phyloP scores from a whole-genome alignment of 768 basidiomycete genomes.

The Myochromella boudieri region DNA sequence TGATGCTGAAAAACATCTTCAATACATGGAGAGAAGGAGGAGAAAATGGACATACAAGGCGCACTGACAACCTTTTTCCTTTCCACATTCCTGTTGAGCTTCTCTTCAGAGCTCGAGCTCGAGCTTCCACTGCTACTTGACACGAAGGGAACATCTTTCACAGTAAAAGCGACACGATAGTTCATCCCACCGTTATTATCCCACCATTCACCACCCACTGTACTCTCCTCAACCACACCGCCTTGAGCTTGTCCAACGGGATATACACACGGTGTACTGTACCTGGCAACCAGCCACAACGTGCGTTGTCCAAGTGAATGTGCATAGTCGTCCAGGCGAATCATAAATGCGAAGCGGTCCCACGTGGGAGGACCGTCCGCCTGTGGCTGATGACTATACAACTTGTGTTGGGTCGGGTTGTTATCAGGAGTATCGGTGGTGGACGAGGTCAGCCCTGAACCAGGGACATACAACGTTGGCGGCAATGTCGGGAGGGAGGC shows the following conservation, averaged over 20 bases:
- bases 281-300: slow-evolving; percentile 64
- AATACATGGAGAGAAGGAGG: not conserved
- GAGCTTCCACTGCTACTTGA: not conserved
- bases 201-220: slow-evolving; percentile 79
- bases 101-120: not conserved
- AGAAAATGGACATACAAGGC: slow-evolving; percentile 27
- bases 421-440: not conserved
- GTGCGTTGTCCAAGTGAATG: slow-evolving; percentile 46
- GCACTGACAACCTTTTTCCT: slow-evolving; percentile 28
- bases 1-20: too few species aligned
- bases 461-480: slow-evolving; percentile 4
- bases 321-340: slow-evolving; percentile 73
- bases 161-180: slow-evolving; percentile 69
- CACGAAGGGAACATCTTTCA: slow-evolving; percentile 12
- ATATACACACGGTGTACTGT: slow-evolving; percentile 12
- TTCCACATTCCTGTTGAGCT: not conserved
- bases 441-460: slow-evolving; percentile 7
- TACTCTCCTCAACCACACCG: slow-evolving; percentile 9
- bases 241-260: not conserved
- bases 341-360: slow-evolving; percentile 62
- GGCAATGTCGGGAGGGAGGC: slow-evolving; percentile 42
- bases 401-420: not conserved
- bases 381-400: too few species aligned
- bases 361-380: slow-evolving; percentile 30
- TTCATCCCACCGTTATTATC: slow-evolving; percentile 84